Evolutionary conservation across 768 basidiomycete genomes (phyloP), one percentile per base, ranked within the genome.

Genomic region (Cyathus striatus): DNA sequence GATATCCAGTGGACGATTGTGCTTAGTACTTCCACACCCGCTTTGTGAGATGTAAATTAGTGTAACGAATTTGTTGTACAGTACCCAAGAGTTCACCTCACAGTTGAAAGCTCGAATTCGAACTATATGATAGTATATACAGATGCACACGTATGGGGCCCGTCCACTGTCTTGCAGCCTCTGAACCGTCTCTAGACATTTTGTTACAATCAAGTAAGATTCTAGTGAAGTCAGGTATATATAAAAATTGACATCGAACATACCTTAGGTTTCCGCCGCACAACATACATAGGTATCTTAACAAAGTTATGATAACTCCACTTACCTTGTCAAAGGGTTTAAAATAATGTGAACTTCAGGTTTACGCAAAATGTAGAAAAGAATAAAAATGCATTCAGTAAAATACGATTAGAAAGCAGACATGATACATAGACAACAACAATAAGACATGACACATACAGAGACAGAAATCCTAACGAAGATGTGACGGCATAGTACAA

Each of bases 1-100:
- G 66, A 78, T 22, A 62, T 66, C 4, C 58, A 51, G 32, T 86
- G 85, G 84, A 66, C 54, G 49, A 38, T 58, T 12, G 24, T 52
- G 12, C 38, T 44, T 5, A 48, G 37, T 23, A 49, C 54, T 0
- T 54, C 49, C 10, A 5, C 35, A 5, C 35, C 35, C 3, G n/a
- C 5, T 13, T 18, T 37, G 35, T 37, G 18, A 37, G 18, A 20
- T 37, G 13, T 2, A n/a, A 14, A 20, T 13, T 9, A 30, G 9
- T 9, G 9, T n/a, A 30, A 30, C 27, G 9, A n/a, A 9, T 9
- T n/a, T 30, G 27, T n/a, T n/a, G n/a, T n/a, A n/a, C n/a, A n/a
- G n/a, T n/a, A n/a, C n/a, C n/a, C n/a, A n/a, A n/a, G n/a, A n/a
- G n/a, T n/a, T n/a, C n/a, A n/a, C n/a, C n/a, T n/a, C n/a, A n/a